Base-by-base conservation (phyloP, 1,284 basidiomycete species). In the Irpex rosettiformis region DNA sequence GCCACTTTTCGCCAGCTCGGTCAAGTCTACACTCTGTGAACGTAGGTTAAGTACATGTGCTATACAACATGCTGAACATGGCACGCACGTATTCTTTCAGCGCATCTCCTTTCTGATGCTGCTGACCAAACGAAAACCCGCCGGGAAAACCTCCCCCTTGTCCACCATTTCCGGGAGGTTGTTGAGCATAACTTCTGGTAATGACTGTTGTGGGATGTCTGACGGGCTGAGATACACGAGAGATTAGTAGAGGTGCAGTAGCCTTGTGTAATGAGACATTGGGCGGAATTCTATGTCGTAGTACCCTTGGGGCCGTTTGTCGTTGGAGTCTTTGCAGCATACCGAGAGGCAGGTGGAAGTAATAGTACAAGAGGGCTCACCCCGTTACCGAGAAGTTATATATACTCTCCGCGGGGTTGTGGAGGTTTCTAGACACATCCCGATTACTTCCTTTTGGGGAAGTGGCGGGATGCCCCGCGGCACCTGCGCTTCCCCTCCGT, bases 1-100 rank as follows among this genome's bases (percentile, higher is more conserved):
- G 33, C 94, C 94, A 53, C 89, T 78, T 63, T 77, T 82, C 2
- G 94, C 94, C 62, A 94, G 76, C 65, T 92, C 86, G 0, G 93
- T 96, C 29, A 96, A 73, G 69, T 96, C 94, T 5, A 90, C 78
- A 58, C 90, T 91, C 86, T 93, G 10, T 37, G 16, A 2, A 30
- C 24, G 29, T 33, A 8, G 29, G 2, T 13, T 7, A 18, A 16
- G 24, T 33, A 7, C 8, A 10, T 33, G 29, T 52, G 25, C n/a
- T 52, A 37, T 28, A 40, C 28, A 37, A 54, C 10, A n/a, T 22
- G 33, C 11, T 16, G 33, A 37, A 27, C n/a, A 13, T 10, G 10
- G 18, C 43, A 37, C 52, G 33, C 24, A 54, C 52, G 29, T 58
- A 54, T 49, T 58, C 57, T 30, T 58, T 58, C 57, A 58, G 24